Conservation (phyloP, 495 filamentous ascomycete genomes). For the Penicillium antarcticum region DNA sequence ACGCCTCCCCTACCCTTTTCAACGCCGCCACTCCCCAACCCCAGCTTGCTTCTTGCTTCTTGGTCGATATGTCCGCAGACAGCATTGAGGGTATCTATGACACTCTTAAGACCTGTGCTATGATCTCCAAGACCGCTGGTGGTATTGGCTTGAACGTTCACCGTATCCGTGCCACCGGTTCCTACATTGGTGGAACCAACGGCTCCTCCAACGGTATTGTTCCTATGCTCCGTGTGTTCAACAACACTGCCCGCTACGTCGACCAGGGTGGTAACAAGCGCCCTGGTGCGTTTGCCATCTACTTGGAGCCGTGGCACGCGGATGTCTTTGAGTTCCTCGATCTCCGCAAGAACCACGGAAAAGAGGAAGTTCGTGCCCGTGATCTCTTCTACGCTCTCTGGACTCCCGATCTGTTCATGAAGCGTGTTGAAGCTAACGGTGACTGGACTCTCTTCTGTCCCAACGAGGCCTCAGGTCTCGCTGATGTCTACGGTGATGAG, state of each 20-base stretch:
- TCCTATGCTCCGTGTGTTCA: constrained; percentile 97
- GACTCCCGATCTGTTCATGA: constrained; percentile 99
- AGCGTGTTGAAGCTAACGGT: constrained; percentile 91
- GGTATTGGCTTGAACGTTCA: constrained; percentile 96
- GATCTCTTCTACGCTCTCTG: constrained; percentile 97
- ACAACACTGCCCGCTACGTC: constrained; percentile 97
- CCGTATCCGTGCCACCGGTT: constrained; percentile 91
- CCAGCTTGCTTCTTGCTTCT: constrained; percentile 95
- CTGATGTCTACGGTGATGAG: constrained; percentile 95
- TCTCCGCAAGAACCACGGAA: constrained; percentile 97
- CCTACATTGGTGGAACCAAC: constrained; percentile 96
- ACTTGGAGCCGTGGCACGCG: constrained; percentile 98
- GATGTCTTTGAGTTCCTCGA: constrained; percentile 98
- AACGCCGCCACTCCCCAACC: constrained; percentile 92
- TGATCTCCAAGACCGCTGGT: constrained; percentile 99
- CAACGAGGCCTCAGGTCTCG: constrained; percentile 88
- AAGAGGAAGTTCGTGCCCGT: constrained; percentile 94
- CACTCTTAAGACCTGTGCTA: constrained; percentile 96
- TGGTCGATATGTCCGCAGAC: constrained; percentile 97
- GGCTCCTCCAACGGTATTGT: constrained; percentile 96
- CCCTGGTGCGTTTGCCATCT: constrained; percentile 96
- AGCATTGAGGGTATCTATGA: constrained; percentile 99
- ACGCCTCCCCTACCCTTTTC: constrained; percentile 96
- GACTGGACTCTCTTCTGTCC: constrained; percentile 98
- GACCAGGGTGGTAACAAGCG: constrained; percentile 99